Conservation (phyloP, 2,329 filamentous ascomycete species). For the Neurospora crassa region DNA sequence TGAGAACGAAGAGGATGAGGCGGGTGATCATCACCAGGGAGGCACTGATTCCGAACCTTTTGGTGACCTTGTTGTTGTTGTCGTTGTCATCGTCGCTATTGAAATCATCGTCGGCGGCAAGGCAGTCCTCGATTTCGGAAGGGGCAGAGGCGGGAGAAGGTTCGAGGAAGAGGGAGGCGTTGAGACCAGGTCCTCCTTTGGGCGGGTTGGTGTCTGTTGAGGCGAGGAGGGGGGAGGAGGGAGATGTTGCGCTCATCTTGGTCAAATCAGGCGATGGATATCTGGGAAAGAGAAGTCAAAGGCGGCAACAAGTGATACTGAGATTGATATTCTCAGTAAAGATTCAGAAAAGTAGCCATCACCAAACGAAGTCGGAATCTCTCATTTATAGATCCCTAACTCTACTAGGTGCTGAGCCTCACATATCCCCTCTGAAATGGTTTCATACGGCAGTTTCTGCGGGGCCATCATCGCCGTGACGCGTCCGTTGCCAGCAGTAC, state of each 20-base stretch:
- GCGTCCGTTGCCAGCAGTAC: neutral
- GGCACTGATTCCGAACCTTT: neutral
- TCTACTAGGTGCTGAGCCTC: neutral
- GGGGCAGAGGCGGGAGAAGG: neutral
- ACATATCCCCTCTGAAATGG: neutral
- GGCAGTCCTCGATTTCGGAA: neutral
- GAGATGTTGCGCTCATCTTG: neutral
- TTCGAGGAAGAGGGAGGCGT: neutral
- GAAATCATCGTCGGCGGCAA: neutral
- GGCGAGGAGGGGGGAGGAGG: neutral
- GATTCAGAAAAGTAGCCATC: neutral
- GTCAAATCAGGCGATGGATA: neutral
- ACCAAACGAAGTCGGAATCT: too few relatives aligned
- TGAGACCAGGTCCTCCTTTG: neutral
- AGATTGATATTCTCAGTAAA: neutral
- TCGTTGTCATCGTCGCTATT: neutral
- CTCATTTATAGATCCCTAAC: neutral
- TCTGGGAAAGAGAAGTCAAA: neutral
- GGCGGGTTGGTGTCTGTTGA: neutral
- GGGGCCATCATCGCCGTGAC: neutral
- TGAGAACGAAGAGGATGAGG: neutral
- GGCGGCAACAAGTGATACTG: neutral
- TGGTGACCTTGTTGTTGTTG: neutral
- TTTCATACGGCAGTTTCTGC: neutral
- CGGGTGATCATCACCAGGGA: conserved; percentile 1